Conservation (phyloP, 805 yeast species). For the Yamadazyma ubonensis region DNA sequence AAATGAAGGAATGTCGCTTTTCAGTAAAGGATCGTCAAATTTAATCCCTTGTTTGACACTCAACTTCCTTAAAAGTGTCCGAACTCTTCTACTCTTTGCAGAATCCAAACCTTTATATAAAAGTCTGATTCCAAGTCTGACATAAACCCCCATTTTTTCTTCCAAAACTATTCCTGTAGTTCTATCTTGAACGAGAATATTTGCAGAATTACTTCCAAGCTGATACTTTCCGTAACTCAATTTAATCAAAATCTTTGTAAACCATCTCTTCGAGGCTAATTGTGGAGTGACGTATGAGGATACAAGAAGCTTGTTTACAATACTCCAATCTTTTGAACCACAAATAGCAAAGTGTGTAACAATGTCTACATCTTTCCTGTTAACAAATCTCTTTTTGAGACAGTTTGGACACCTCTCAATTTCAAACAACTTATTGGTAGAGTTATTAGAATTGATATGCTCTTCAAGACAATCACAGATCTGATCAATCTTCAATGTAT, state of each 20-base stretch:
- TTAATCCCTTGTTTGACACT: slow-evolving; percentile 81
- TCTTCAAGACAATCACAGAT: slow-evolving; percentile 48
- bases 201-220: slow-evolving; percentile 78
- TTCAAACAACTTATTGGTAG: slow-evolving; percentile 47
- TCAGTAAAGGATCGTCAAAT: slow-evolving; percentile 72
- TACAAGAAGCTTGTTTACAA: slow-evolving; percentile 60
- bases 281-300: slow-evolving; percentile 74
- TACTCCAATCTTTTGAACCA: slow-evolving; percentile 72
- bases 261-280: slow-evolving; percentile 88
- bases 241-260: slow-evolving; percentile 75
- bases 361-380: slow-evolving; percentile 60
- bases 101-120: slow-evolving; percentile 72
- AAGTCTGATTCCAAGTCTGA: slow-evolving; percentile 81
- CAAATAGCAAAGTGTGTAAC: slow-evolving; percentile 89
- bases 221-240: slow-evolving; percentile 85
- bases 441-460: slow-evolving; percentile 25
- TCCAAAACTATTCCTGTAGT: slow-evolving; percentile 85
- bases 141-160: slow-evolving; percentile 88
- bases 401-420: slow-evolving; percentile 82
- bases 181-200: slow-evolving; percentile 90
- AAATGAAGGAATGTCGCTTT: slow-evolving; percentile 67
- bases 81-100: slow-evolving; percentile 58
- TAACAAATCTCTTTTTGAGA: slow-evolving; percentile 53
- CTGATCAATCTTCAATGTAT: slow-evolving; percentile 44
- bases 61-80: slow-evolving; percentile 58